These are phyloP conservation scores for Fraxinus americana DNA, from an alignment of 257 asterid genomes.

Conservation along the genomic window DNA sequence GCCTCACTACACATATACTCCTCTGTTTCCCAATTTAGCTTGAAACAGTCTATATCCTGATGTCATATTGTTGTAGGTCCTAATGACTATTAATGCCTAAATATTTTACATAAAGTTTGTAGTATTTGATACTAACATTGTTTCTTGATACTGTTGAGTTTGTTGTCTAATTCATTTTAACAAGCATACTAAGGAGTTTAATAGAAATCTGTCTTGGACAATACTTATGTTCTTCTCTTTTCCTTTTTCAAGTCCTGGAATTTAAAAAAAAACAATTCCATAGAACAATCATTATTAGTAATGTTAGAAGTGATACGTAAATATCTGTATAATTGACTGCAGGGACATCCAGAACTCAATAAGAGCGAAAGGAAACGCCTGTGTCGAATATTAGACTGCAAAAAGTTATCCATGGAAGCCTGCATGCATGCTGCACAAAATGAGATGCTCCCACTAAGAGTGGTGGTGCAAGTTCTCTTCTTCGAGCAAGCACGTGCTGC, in stretches of 20 bases:
- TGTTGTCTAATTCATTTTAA: not conserved
- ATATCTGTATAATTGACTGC: slow-evolving; percentile 18
- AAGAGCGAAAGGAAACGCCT: slow-evolving; percentile 77
- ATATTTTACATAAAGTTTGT: not conserved
- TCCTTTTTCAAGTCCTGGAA: not conserved
- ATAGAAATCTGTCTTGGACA: not conserved
- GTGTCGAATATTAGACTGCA: slow-evolving; percentile 76
- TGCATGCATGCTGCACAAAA: slow-evolving; percentile 95
- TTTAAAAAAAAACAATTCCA: too few species aligned
- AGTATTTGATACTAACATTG: not conserved
- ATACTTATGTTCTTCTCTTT: too few species aligned
- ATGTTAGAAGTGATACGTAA: too few species aligned
- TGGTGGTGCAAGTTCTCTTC: slow-evolving; percentile 88
- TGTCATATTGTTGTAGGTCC: too few species aligned
- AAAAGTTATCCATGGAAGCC: slow-evolving; percentile 67
- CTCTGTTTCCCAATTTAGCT: not conserved
- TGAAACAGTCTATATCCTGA: not conserved
- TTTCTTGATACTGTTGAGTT: not conserved
- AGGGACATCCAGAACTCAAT: slow-evolving; percentile 77
- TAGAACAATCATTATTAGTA: too few species aligned
- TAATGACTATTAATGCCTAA: too few species aligned
- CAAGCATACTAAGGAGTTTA: not conserved
- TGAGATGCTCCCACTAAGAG: slow-evolving; percentile 81
- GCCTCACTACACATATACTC: too few species aligned
- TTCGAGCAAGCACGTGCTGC: slow-evolving; percentile 86